Conservation (phyloP, 2,329 filamentous ascomycete species). For the Apiospora rasikravindrae region DNA sequence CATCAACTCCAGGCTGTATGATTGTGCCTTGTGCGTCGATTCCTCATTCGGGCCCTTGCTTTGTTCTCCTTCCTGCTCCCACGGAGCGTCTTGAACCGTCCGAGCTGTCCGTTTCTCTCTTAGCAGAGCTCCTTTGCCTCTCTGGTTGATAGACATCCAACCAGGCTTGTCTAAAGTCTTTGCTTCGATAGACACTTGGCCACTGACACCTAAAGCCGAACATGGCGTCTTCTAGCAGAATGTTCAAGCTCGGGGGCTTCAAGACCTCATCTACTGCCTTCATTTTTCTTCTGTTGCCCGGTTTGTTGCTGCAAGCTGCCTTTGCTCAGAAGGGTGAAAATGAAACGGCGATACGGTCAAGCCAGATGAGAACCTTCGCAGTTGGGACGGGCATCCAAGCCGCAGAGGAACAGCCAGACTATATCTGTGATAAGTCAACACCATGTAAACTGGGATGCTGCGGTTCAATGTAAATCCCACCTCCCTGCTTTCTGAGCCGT, state of each 20-base stretch:
- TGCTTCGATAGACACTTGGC: not conserved
- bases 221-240: not conserved
- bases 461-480: constrained; percentile 26
- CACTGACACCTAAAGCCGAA: not conserved
- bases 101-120: not conserved
- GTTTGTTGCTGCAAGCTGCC: no score
- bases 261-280: no score
- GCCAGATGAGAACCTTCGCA: not conserved
- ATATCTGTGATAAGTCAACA: constrained; percentile 23
- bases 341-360: constrained; percentile 11
- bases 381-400: not conserved
- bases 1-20: not conserved
- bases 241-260: no score
- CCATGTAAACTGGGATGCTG: constrained; percentile 30
- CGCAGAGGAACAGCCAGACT: constrained; percentile 18
- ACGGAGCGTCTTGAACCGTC: no score
- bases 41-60: not conserved
- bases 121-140: not conserved
- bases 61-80: not conserved
- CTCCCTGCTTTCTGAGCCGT: not conserved
- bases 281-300: no score
- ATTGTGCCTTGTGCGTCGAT: no score
- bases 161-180: no score
- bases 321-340: not conserved
- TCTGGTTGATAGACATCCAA: not conserved